Percentiles rank a stretch among this genome's conserved stretches.
Evolutionary conservation across 805 yeast genomes (phyloP).

Genomic region (Zygoascus bituminiphila): DNA sequence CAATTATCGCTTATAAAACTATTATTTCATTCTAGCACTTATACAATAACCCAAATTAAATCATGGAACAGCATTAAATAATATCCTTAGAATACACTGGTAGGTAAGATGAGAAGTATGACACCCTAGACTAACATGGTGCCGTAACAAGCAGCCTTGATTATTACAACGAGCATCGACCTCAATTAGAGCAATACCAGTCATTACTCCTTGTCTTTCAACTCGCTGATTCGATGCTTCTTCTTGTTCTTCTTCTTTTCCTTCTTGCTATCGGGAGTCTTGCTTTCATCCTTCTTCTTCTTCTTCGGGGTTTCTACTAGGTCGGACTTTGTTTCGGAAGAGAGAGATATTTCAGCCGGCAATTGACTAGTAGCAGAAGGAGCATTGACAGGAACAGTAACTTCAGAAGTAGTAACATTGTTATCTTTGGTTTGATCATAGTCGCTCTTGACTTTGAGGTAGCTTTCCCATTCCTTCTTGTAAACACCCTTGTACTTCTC

Average conservation of each 20-base stretch:
- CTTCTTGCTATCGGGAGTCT: conserved; percentile 12
- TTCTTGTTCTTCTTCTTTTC: conserved; percentile 40
- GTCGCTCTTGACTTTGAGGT: conserved; percentile 39
- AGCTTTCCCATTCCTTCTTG: conserved; percentile 36
- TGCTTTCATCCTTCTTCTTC: conserved; percentile 20
- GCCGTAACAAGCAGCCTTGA: too few species aligned
- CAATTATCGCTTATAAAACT: too few species aligned
- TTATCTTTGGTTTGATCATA: conserved; percentile 40
- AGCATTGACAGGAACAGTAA: background rate
- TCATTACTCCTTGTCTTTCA: background rate
- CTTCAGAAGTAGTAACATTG: background rate
- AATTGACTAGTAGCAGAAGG: too few species aligned
- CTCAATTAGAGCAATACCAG: background rate
- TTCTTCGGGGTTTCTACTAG: conserved; percentile 18
- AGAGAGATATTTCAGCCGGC: too few species aligned
- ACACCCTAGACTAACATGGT: too few species aligned
- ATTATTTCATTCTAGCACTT: too few species aligned
- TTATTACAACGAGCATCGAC: conserved; percentile 1
- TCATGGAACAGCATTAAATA: background rate
- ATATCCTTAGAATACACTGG: background rate
- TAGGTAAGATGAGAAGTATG: too few species aligned
- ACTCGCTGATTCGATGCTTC: conserved; percentile 35
- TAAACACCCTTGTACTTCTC: conserved; percentile 57
- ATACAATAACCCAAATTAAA: background rate
- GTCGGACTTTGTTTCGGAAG: background rate